Conservation (phyloP, 176 grass and related monocot species). For the Chloris gayana region DNA sequence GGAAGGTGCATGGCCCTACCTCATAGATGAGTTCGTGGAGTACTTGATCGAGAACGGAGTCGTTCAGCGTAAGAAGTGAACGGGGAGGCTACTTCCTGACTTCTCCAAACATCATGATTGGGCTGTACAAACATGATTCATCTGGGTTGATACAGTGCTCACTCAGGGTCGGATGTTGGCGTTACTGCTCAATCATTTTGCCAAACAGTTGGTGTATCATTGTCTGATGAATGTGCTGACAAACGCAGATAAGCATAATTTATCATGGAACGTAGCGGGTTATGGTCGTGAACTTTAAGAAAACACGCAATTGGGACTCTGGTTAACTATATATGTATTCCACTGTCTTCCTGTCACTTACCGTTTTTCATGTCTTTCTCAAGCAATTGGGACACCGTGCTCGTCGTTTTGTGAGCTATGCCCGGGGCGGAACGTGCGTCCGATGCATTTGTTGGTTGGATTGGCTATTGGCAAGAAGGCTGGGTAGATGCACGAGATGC, state of each 20-base stretch:
- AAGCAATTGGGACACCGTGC: neutral
- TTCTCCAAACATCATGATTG: constrained; percentile 46
- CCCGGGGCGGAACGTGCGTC: neutral
- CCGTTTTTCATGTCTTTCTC: neutral
- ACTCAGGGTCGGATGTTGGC: constrained; percentile 21
- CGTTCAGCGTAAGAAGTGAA: constrained; percentile 62
- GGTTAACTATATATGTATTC: constrained; percentile 3
- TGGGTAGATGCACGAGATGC: neutral
- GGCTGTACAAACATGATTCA: constrained; percentile 46
- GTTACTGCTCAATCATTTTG: constrained; percentile 29
- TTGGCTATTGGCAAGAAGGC: neutral
- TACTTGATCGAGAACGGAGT: constrained; percentile 84
- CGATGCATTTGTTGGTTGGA: neutral
- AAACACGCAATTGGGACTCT: constrained; percentile 18
- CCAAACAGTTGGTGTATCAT: constrained; percentile 27
- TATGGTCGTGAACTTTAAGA: constrained; percentile 4
- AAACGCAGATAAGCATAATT: constrained; percentile 18
- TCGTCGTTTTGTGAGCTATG: neutral
- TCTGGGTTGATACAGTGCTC: constrained; percentile 25
- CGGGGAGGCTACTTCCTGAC: neutral
- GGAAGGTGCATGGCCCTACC: constrained; percentile 98
- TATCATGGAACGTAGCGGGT: constrained; percentile 22
- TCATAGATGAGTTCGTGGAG: constrained; percentile 98
- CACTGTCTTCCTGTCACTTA: neutral
- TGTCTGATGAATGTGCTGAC: constrained; percentile 36